Evolutionary conservation across 148 eudicot species (phyloP).

Genomic region (Spergularia marina): DNA sequence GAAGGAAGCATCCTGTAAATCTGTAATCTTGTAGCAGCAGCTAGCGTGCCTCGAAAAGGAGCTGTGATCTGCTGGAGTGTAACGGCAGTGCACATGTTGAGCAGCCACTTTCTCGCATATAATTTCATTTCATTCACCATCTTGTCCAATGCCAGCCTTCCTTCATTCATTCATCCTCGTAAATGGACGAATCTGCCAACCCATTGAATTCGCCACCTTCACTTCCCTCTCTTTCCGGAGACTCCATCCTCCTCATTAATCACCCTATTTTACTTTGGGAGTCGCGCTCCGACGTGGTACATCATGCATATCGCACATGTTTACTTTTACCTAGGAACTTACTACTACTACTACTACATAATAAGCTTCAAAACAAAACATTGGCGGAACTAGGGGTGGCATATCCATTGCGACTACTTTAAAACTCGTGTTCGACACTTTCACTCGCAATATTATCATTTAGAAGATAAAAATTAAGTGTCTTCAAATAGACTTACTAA

Average conservation of each 20-base stretch:
- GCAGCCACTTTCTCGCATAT: conserved; percentile 13
- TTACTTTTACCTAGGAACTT: too few species aligned
- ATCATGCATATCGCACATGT: too few species aligned
- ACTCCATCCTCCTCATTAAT: not conserved
- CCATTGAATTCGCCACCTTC: not conserved
- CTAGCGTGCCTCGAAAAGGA: conserved; percentile 26
- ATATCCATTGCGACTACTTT: too few species aligned
- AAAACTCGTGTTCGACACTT: too few species aligned
- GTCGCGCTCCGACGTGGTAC: too few species aligned
- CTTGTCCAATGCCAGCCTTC: conserved; percentile 14
- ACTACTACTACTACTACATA: too few species aligned
- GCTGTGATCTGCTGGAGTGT: conserved; percentile 4
- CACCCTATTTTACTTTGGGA: too few species aligned
- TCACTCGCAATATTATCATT: too few species aligned
- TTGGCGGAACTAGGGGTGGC: too few species aligned
- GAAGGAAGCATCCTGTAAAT: conserved; percentile 6
- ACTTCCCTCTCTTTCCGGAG: not conserved
- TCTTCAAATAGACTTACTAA: too few species aligned
- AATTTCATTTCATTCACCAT: conserved; percentile 21
- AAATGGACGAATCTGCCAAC: conserved; percentile 20
- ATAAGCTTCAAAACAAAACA: too few species aligned
- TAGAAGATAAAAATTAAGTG: too few species aligned
- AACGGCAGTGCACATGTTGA: conserved; percentile 34
- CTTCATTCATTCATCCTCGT: conserved; percentile 35
- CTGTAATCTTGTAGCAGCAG: not conserved